A percentile compares a stretch with the other conserved stretches of the same genome.
Conservation (phyloP, 495 filamentous ascomycete species). For the Neurospora intermedia region DNA sequence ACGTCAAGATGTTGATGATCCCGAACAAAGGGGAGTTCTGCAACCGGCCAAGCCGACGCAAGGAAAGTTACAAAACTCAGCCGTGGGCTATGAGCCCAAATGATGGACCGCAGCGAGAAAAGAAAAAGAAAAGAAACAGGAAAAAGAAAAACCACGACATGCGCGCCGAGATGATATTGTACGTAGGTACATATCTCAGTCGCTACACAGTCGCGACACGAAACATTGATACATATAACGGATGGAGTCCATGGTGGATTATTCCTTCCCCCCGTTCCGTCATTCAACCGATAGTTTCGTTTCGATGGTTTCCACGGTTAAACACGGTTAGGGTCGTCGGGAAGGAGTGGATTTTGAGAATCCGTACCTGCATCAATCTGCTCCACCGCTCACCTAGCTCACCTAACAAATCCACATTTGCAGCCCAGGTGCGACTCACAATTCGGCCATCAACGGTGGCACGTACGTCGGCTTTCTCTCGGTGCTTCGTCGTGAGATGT, state of each 20-base stretch:
- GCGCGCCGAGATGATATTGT: not conserved
- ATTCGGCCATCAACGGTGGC: not conserved
- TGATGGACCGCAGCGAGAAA: not conserved
- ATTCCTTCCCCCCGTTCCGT: no score
- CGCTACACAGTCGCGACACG: not conserved
- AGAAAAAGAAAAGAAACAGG: not conserved
- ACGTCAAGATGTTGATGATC: no score
- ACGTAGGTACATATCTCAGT: not conserved
- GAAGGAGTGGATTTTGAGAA: not conserved
- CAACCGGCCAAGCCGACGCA: no score
- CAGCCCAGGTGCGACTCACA: no score
- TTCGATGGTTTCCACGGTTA: not conserved
- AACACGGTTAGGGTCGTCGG: not conserved
- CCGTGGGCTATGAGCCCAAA: not conserved
- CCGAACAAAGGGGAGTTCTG: no score
- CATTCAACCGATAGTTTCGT: no score
- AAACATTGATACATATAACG: not conserved
- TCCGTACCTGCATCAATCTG: not conserved
- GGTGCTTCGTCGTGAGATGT: not conserved
- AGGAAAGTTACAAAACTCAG: no score
- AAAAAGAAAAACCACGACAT: not conserved
- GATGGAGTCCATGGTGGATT: not conserved
- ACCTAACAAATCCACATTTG: no score
- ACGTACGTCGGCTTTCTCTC: not conserved
- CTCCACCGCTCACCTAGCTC: not conserved